phyloP scores from a whole-genome alignment of 2,329 filamentous ascomycete genomes.

The Penicillium sp. region DNA sequence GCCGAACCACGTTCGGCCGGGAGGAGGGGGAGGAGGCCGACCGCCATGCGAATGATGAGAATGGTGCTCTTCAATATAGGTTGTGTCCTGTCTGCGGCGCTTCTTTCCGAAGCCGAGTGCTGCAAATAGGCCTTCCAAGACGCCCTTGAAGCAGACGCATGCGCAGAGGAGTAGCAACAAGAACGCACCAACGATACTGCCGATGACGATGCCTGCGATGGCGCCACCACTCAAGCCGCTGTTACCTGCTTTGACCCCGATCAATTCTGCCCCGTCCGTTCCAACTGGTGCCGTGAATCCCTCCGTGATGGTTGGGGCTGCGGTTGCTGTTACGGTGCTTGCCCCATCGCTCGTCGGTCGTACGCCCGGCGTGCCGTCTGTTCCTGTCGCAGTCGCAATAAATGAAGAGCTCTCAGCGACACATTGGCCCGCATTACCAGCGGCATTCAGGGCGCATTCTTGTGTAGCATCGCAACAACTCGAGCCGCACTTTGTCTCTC shows the following conservation, averaged over 20 bases:
- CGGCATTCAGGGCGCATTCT: slow-evolving; percentile 30
- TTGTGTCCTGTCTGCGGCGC: slow-evolving; percentile 39
- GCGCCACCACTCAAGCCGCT: slow-evolving; percentile 49
- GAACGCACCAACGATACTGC: slow-evolving; percentile 46
- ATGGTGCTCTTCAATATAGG: slow-evolving; percentile 41
- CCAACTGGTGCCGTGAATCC: slow-evolving; percentile 47
- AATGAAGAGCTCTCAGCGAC: slow-evolving; percentile 43
- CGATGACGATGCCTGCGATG: slow-evolving; percentile 53
- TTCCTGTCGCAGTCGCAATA: slow-evolving; percentile 34
- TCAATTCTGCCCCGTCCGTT: slow-evolving; percentile 41
- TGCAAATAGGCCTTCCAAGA: slow-evolving; percentile 41
- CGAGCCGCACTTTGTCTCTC: slow-evolving; percentile 44
- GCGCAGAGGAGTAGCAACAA: slow-evolving; percentile 46
- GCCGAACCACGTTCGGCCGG: slow-evolving; percentile 43
- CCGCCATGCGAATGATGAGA: slow-evolving; percentile 35
- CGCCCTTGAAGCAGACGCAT: slow-evolving; percentile 44
- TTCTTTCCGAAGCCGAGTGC: slow-evolving; percentile 43
- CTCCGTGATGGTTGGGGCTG: slow-evolving; percentile 42
- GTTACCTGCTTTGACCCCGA: slow-evolving; percentile 30
- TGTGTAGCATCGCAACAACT: slow-evolving; percentile 47
- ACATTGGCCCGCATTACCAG: slow-evolving; percentile 35
- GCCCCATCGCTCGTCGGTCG: slow-evolving; percentile 46
- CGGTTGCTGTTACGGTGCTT: slow-evolving; percentile 45
- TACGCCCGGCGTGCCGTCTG: slow-evolving; percentile 35
- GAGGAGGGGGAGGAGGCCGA: slow-evolving; percentile 24